phyloP scores from a whole-genome alignment of 257 asterid species.

The Solanum ossicruentum region DNA sequence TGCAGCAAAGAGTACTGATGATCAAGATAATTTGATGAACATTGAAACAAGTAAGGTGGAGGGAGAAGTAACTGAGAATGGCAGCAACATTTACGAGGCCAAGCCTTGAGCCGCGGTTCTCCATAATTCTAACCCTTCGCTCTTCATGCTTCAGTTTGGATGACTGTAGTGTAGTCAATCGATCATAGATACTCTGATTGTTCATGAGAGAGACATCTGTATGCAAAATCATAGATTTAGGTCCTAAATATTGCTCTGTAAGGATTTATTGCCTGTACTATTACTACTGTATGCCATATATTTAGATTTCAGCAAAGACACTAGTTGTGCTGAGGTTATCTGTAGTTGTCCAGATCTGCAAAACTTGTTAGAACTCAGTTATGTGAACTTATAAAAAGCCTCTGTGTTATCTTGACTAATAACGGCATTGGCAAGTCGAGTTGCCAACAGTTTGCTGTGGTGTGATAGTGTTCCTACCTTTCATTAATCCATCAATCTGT shows the following conservation, averaged over 20 bases:
- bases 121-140: constrained; percentile 3
- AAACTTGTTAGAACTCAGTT: not conserved
- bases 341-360: constrained; percentile 12
- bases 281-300: constrained; percentile 1
- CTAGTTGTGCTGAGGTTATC: not conserved
- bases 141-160: not conserved
- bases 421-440: not conserved
- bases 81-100: constrained; percentile 2
- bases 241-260: not conserved
- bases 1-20: not conserved
- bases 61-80: constrained; percentile 19
- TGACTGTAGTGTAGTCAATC: not conserved
- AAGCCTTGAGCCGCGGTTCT: constrained; percentile 3
- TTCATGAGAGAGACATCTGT: constrained; percentile 9
- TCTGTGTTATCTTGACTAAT: not conserved
- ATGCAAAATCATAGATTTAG: constrained; percentile 16
- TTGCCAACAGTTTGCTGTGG: not conserved
- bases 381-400: not conserved
- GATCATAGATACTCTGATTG: constrained; percentile 11
- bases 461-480: not conserved
- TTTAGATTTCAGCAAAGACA: constrained; percentile 1
- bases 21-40: constrained; percentile 2
- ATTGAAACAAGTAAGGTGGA: constrained; percentile 1
- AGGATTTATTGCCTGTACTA: constrained; percentile 7
- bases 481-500: not conserved